Base-by-base conservation (phyloP, 1,139 yeast genomes). In the Yamadazyma taylorii region DNA sequence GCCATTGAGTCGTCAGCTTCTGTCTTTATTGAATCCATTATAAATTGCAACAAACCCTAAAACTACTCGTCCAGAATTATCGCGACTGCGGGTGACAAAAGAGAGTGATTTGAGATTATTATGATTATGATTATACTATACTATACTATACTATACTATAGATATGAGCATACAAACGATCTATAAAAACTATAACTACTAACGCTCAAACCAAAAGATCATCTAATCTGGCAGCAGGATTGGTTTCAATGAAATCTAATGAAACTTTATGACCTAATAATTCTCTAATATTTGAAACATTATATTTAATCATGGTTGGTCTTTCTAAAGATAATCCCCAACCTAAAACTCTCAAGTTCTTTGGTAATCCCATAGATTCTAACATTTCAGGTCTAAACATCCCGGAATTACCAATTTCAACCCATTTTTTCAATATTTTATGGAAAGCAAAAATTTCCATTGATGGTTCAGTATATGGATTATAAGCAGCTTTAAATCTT, bases 341-440 rank as follows among this genome's bases (percentile, higher is more conserved):
- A 47, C 99, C 99, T 52, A 89, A 78, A 22, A 92, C 97, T 62
- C 97, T 78, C 71, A 94, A 68, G 61, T 88, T 85, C 72, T 84
- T 83, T 45, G 98, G 98, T 58, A 94, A 77, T 24, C 98, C 98
- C 97, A 92, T 90, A 33, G 96, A 72, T 68, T 89, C 96, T 62
- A 94, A 77, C 99, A 94, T 94, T 67, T 94, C 99, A 17, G 99
- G 98, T 69, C 99, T 82, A 76, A 94, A 94, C 96, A 94, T 85
- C 63, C 98, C 99, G 17, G 97, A 88, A 74, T 94, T 94, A 63
- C 99, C 99, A 58, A 94, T 90, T 73, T 94, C 99, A 46, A 94
- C 98, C 98, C 98, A 94, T 63, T 89, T 92, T 55, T 78, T 83
- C 55, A 94, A 77, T 34, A 96, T 97, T 55, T 81, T 82, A 68